Base-by-base conservation (phyloP, 225 moss, liverwort and hornwort species). In the Lunularia cruciata region DNA sequence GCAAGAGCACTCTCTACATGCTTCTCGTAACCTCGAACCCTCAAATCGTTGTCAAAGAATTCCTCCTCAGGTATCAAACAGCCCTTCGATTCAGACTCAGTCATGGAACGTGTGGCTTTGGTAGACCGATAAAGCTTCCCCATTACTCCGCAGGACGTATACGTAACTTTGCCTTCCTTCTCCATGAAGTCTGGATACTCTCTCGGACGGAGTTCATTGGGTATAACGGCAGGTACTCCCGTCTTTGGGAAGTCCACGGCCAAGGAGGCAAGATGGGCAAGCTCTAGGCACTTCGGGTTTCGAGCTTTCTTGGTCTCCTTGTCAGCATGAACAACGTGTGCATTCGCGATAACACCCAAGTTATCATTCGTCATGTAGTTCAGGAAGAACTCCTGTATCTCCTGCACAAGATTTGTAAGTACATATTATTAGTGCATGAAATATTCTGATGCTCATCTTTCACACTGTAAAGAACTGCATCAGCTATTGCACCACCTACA, bases 171-270 rank as follows among this genome's bases (percentile, higher is more conserved):
- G 38, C 86, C 79, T 1, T 69, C 80, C 65, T 98, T 98, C 72
- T 91, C 98, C 93, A 98, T 93, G 64, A 93, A 98, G 49, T 98
- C 91, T n/a, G 98, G 98, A 72, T 98, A 98, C 67, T 74, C 78
- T 15, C 19, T 73, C 0, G 91, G 91, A 34, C 93, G 86, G 34
- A 98, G 76, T 58, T 78, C 72, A 25, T 27, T 51, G 4, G 89
- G 88, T 15, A 87, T 84, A 15, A 83, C 71, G 2, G 98, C 98
- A 28, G 93, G 98, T 20, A 89, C 81, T 64, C 98, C 98, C 25
- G 93, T 98, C 60, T 98, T 98, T 0, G 93, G 84, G 53, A 91
- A 98, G 78, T 98, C 98, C 0, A 98, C 98, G 0, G 98, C 98
- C 62, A 85, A 72, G 30, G 98, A 86, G 37, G 84, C 84, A 47